Conservation (phyloP, 2,329 filamentous ascomycete genomes). For the Pleurostoma richardsiae region DNA sequence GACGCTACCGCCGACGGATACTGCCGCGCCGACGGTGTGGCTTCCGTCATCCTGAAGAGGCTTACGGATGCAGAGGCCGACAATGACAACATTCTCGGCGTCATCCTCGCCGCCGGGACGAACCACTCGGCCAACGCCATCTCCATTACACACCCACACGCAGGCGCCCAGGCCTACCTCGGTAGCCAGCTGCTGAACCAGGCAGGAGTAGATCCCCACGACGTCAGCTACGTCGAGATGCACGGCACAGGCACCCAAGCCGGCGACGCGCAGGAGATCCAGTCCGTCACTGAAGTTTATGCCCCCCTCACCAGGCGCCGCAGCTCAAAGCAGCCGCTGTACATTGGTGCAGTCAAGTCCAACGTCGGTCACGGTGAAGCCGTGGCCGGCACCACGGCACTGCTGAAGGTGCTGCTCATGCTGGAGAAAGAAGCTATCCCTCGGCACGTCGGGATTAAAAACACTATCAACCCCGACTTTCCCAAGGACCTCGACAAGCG, state of each 20-base stretch:
- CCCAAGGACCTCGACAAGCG: constrained; percentile 24
- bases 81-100: constrained; percentile 45
- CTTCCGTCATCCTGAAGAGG: constrained; percentile 37
- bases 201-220: constrained; percentile 51
- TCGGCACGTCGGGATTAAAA: constrained; percentile 40
- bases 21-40: constrained; percentile 39
- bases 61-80: constrained; percentile 39
- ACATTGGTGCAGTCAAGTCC: constrained; percentile 42
- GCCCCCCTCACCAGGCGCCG: constrained; percentile 14
- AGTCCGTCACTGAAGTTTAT: constrained; percentile 42
- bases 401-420: constrained; percentile 42
- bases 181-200: constrained; percentile 51
- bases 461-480: constrained; percentile 30
- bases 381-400: constrained; percentile 27
- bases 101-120: constrained; percentile 54
- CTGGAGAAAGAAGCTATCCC: constrained; percentile 35
- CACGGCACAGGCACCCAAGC: constrained; percentile 65
- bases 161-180: constrained; percentile 49
- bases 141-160: constrained; percentile 59
- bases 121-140: constrained; percentile 61
- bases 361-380: constrained; percentile 43
- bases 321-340: constrained; percentile 22
- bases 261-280: constrained; percentile 59
- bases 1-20: constrained; percentile 32
- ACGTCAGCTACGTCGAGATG: constrained; percentile 62